Conservation (phyloP, 805 yeast genomes). For the Hanseniaspora clermontiae region DNA sequence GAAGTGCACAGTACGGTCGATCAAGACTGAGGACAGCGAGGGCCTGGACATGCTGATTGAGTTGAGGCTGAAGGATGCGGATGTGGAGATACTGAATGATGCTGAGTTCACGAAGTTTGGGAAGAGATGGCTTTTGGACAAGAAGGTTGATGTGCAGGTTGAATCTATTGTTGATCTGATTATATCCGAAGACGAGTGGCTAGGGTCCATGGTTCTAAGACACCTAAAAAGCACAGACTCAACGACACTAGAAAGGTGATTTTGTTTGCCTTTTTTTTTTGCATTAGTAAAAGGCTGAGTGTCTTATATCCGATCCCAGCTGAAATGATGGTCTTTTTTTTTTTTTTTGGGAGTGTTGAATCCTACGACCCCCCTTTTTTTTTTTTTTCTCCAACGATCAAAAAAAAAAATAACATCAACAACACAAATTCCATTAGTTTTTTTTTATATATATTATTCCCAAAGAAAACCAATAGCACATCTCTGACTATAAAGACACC, state of each 20-base stretch:
- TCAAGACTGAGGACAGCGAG: not conserved
- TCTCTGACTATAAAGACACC: too few relatives aligned
- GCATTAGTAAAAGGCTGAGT: too few relatives aligned
- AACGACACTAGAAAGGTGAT: not conserved
- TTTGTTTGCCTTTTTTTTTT: too few relatives aligned
- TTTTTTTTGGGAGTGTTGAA: too few relatives aligned
- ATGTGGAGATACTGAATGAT: slow-evolving; percentile 7
- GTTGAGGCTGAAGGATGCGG: slow-evolving; percentile 1
- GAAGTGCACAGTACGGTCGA: slow-evolving; percentile 2
- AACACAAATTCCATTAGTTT: too few relatives aligned
- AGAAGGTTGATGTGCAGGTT: not conserved
- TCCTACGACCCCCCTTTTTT: too few relatives aligned
- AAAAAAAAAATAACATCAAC: too few relatives aligned
- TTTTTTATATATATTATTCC: too few relatives aligned
- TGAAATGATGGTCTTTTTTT: too few relatives aligned
- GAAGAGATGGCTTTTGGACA: slow-evolving; percentile 7
- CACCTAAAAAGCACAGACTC: slow-evolving; percentile 3
- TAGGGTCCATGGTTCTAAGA: slow-evolving; percentile 11
- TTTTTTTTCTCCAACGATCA: too few relatives aligned
- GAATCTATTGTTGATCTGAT: slow-evolving; percentile 3
- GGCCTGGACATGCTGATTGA: slow-evolving; percentile 7
- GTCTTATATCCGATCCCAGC: too few relatives aligned
- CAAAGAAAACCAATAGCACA: too few relatives aligned
- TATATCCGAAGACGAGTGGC: slow-evolving; percentile 9
- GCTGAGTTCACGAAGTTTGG: slow-evolving; percentile 11